Base-by-base conservation (phyloP, 352 stramenopile genomes). In the Globisporangium parvum region DNA sequence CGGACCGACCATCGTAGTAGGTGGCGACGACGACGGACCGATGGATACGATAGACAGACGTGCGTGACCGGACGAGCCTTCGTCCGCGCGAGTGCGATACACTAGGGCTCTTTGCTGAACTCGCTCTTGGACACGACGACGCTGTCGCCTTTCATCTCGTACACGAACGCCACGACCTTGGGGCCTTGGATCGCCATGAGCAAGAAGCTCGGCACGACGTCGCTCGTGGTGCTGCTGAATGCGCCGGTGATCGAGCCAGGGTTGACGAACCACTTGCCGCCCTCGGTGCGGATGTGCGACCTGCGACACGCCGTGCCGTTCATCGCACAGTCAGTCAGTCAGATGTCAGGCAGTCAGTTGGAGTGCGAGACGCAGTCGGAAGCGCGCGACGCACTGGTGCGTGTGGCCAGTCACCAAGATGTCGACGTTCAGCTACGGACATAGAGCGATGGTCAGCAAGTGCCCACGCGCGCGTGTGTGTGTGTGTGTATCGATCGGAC, bases 121-220 rank as follows among this genome's bases (percentile, higher is more conserved):
- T 95, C 85, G 69, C 77, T 95, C 62, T 93, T 96, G 66, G 83
- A 94, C n/a, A 95, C 85, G 17, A 86, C 80, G 26, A 93, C 83
- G 54, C 87, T 84, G 53, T 86, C 87, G 15, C 60, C 72, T 48
- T 89, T 87, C 53, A 96, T 77, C 64, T 98, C 89, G 70, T 99
- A 99, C 1, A 99, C 82, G 70, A 99, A 99, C 42, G 91, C 96
- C 3, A 99, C 95, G 39, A 98, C 87, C 66, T 98, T 98, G 40
- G 60, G 62, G 1, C 92, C 96, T 65, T 99, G 96, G 49, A 99
- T 84, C n/a, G 96, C 96, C 69, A 99, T 90, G 54, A 99, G 84
- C 66, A 99, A 96, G 62, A 99, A 99, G 46, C 94, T 98, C 21
- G 97, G 96, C 35, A 80, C 83, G 12, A 96, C 76, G 39, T 93